A percentile compares a stretch with the other conserved stretches of the same genome.
Evolutionary conservation across 768 basidiomycete genomes (phyloP).

Genomic region (Antrodiella citrinella): DNA sequence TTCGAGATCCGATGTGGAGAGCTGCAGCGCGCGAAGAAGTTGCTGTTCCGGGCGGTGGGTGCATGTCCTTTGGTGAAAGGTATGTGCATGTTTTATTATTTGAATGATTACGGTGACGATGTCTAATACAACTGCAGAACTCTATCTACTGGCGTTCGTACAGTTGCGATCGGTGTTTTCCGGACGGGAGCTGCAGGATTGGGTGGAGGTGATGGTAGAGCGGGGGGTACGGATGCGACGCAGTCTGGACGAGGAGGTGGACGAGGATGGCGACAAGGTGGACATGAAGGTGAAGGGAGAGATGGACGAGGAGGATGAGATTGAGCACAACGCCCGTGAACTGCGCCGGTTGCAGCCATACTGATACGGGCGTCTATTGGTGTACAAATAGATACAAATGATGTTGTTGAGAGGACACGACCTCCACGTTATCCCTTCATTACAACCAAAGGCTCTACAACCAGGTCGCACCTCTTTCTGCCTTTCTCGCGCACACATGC

Average conservation of each 20-base stretch:
- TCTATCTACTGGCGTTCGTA: constrained; percentile 75
- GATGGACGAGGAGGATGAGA: constrained; percentile 34
- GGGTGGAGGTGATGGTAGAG: constrained; percentile 73
- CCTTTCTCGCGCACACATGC: constrained; percentile 6
- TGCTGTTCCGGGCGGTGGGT: constrained; percentile 65
- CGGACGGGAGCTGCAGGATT: constrained; percentile 45
- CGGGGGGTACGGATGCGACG: constrained; percentile 55
- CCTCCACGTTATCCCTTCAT: not conserved
- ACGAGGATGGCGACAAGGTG: constrained; percentile 22
- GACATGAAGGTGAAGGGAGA: not conserved
- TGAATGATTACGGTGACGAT: constrained; percentile 10
- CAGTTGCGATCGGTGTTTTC: constrained; percentile 58
- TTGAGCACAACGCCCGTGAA: constrained; percentile 53
- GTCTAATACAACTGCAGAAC: constrained; percentile 33
- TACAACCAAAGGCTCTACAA: not conserved
- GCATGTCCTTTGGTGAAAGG: constrained; percentile 77
- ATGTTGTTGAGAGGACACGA: not conserved
- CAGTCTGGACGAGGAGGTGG: constrained; percentile 51
- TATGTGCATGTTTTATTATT: constrained; percentile 20
- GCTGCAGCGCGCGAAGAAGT: constrained; percentile 53
- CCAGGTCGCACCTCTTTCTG: not conserved
- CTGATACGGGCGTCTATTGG: constrained; percentile 18
- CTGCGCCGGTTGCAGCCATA: constrained; percentile 58
- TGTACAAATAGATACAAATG: constrained; percentile 4
- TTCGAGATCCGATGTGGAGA: constrained; percentile 64